phyloP scores from a whole-genome alignment of 139 green algal species.

The Volvox africanus region DNA sequence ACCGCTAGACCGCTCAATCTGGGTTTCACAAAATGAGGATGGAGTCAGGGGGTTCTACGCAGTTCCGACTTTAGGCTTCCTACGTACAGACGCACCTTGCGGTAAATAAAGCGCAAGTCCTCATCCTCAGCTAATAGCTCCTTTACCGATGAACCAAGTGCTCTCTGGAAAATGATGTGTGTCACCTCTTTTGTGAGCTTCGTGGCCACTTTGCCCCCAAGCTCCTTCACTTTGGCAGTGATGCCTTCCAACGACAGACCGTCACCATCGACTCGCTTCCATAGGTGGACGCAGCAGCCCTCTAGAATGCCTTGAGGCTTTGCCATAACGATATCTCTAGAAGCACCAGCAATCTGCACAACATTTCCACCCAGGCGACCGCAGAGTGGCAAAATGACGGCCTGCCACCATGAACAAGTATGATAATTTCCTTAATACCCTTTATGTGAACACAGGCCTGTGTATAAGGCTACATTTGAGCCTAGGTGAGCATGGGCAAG shows the following conservation, averaged over 20 bases:
- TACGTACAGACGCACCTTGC: slow-evolving; percentile 41
- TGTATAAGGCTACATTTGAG: too few relatives aligned
- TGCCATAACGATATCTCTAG: neutral
- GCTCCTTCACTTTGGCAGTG: slow-evolving; percentile 33
- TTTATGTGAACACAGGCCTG: too few relatives aligned
- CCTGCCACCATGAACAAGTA: too few relatives aligned
- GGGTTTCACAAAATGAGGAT: too few relatives aligned
- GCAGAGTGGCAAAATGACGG: neutral
- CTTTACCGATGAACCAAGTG: slow-evolving; percentile 19
- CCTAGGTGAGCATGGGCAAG: too few relatives aligned
- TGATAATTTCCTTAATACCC: too few relatives aligned
- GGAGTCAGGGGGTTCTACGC: too few relatives aligned
- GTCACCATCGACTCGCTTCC: slow-evolving; percentile 48
- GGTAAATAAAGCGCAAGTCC: slow-evolving; percentile 52
- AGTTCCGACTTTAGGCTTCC: too few relatives aligned
- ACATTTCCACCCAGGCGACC: neutral
- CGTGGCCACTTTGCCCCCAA: slow-evolving; percentile 38
- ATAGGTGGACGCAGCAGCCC: slow-evolving; percentile 24
- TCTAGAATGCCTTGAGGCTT: neutral
- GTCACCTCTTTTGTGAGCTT: slow-evolving; percentile 64
- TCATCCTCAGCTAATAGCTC: slow-evolving; percentile 48
- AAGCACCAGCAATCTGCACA: neutral
- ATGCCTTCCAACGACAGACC: neutral
- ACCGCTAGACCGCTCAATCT: neutral
- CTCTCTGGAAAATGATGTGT: slow-evolving; percentile 63